phyloP scores from a whole-genome alignment of 345 rosid genomes.

The Punica granatum region DNA sequence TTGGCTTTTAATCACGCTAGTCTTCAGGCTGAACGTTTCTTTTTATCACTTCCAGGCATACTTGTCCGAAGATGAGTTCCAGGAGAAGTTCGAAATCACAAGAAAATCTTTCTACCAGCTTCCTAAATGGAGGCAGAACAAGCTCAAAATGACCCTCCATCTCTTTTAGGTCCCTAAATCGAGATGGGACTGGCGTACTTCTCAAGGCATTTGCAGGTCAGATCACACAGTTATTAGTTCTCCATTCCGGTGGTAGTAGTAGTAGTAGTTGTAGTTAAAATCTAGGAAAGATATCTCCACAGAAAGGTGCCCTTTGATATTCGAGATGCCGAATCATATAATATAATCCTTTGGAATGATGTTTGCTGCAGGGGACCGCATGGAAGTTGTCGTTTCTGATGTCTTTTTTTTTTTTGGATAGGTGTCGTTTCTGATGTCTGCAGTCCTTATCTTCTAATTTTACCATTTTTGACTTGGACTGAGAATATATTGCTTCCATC shows the following conservation, averaged over 20 bases:
- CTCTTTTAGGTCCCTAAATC: conserved; percentile 35
- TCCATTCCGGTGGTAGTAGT: not conserved
- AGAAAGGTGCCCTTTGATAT: too few relatives aligned
- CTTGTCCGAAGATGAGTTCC: conserved; percentile 46
- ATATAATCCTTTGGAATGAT: not conserved
- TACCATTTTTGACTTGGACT: too few relatives aligned
- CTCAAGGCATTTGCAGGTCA: not conserved
- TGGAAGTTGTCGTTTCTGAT: too few relatives aligned
- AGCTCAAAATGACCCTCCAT: conserved; percentile 49
- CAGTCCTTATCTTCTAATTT: too few relatives aligned
- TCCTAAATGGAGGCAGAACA: conserved; percentile 73
- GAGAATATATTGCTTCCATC: too few relatives aligned
- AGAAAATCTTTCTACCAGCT: conserved; percentile 40
- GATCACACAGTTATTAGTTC: not conserved
- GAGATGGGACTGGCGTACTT: not conserved
- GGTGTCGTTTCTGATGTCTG: too few relatives aligned
- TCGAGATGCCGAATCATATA: not conserved
- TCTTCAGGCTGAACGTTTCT: not conserved
- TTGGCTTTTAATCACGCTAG: not conserved
- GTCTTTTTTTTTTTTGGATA: too few relatives aligned
- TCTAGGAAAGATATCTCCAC: too few relatives aligned
- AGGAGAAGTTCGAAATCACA: conserved; percentile 41
- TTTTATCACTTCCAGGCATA: conserved; percentile 33
- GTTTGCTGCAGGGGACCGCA: not conserved
- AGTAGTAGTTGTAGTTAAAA: too few relatives aligned